Base-by-base conservation (phyloP, 2,329 filamentous ascomycete species). In the Parascedosporium putredinis region DNA sequence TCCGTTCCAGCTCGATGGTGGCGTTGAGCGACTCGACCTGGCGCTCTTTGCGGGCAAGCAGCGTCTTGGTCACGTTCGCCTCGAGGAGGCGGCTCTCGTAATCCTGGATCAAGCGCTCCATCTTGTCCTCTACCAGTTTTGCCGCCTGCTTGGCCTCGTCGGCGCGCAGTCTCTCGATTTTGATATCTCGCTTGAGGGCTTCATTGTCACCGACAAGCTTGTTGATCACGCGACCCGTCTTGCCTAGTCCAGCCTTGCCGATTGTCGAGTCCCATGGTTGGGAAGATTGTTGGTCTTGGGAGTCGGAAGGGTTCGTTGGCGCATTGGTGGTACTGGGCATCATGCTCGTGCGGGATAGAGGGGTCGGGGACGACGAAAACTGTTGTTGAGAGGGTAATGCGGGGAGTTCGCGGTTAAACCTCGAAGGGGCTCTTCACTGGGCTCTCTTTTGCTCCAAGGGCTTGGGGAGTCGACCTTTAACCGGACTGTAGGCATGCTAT, bases 131-230 rank as follows among this genome's bases (percentile, higher is more conserved):
- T 44, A 84, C 69, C 55, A 86, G 72, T 53, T 78, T 79, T 9
- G 83, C 76, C 4, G 78, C 75, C 60, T 85, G 79, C 56, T 79
- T 79, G n/a, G 83, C 75, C 59, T 89, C 86, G 52, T 88, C 84
- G 42, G 83, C 75, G 43, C 75, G 75, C 50, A 84, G 62, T 18
- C 73, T 71, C 63, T 86, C 82, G 51, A 84, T 77, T 58, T 83
- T 73, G 51, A 86, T 71, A 55, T 91, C 86, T 48, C 86, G 77
- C 58, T 86, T 86, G 43, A 91, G 71, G 36, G 81, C 76, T 59
- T 91, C 86, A 57, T 89, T 89, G 61, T 91, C 86, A 49, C 83
- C 82, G 60, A 88, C 86, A 49, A 93, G 75, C 60, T 81, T 80
- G 66, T 93, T 88, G 64, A 93, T 91, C 48, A 88, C 84, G 29